Percentiles rank a stretch among this genome's conserved stretches.
Evolutionary conservation across 148 eudicot genomes (phyloP).

Genomic region (Arbutus unedo): DNA sequence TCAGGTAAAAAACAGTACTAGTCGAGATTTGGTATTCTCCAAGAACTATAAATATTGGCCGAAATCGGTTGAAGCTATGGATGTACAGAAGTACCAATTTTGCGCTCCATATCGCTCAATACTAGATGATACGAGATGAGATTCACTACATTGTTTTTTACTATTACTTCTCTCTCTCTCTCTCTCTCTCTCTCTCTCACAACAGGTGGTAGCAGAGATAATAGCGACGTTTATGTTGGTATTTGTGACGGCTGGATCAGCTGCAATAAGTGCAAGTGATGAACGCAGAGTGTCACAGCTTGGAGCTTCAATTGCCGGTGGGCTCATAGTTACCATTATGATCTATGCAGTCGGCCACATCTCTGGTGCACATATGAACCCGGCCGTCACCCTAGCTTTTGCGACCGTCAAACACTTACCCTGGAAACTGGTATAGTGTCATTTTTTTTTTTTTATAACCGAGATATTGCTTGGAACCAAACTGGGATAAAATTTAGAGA

Average conservation of each 20-base stretch:
- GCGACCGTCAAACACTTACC: slow-evolving; percentile 61
- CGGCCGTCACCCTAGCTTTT: slow-evolving; percentile 72
- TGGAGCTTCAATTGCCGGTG: slow-evolving; percentile 63
- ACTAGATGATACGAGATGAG: too few species aligned
- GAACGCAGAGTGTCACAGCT: slow-evolving; percentile 38
- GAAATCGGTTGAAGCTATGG: too few species aligned
- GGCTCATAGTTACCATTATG: slow-evolving; percentile 72
- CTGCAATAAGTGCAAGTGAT: slow-evolving; percentile 42
- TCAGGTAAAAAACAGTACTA: too few species aligned
- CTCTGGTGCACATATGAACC: slow-evolving; percentile 86
- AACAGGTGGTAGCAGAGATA: slow-evolving; percentile 54
- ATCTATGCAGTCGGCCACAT: slow-evolving; percentile 76
- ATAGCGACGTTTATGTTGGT: slow-evolving; percentile 62
- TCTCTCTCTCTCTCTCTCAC: not conserved
- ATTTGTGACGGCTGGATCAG: slow-evolving; percentile 65
- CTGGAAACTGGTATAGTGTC: slow-evolving; percentile 49
- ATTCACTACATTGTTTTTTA: not conserved
- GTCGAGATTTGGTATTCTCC: not conserved
- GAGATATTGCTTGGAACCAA: too few species aligned
- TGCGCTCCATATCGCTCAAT: too few species aligned
- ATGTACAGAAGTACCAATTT: too few species aligned
- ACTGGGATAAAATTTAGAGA: too few species aligned
- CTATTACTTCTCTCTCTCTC: not conserved
- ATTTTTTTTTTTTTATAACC: too few species aligned
- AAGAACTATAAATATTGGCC: too few species aligned